Evolutionary conservation across 257 asterid species (phyloP).

Genomic region (Voacanga thouarsii): DNA sequence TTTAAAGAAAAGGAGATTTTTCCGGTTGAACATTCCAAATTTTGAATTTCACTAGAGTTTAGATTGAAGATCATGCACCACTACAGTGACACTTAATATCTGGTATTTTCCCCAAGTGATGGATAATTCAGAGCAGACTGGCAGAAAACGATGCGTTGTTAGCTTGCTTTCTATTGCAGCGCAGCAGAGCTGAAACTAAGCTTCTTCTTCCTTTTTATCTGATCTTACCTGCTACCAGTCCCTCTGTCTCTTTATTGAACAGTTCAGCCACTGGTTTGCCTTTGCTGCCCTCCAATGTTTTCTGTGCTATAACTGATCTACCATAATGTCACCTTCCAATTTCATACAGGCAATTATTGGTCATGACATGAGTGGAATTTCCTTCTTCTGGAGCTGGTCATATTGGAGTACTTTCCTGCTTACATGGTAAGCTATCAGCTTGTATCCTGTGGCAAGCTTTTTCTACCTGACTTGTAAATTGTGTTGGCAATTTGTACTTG

Average conservation of each 20-base stretch:
- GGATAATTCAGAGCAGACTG: background rate
- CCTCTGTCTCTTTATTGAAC: background rate
- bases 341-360: constrained; percentile 45
- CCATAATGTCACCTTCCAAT: background rate
- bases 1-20: background rate
- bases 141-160: no score
- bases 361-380: constrained; percentile 50
- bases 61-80: background rate
- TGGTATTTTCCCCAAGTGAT: background rate
- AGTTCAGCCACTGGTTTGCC: background rate
- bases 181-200: background rate
- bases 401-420: constrained; percentile 84
- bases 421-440: constrained; percentile 49
- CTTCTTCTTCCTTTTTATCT: background rate
- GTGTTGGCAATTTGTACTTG: background rate
- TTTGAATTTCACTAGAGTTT: no score
- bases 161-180: no score
- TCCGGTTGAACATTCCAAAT: background rate
- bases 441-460: background rate
- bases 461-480: background rate
- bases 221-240: background rate
- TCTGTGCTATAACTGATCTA: background rate
- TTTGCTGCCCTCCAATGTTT: background rate
- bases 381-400: constrained; percentile 85
- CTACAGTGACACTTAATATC: background rate